Evolutionary conservation across 2,329 filamentous ascomycete genomes (phyloP), one percentile per base, ranked within the genome.

Genomic region (Colletotrichum melonis): DNA sequence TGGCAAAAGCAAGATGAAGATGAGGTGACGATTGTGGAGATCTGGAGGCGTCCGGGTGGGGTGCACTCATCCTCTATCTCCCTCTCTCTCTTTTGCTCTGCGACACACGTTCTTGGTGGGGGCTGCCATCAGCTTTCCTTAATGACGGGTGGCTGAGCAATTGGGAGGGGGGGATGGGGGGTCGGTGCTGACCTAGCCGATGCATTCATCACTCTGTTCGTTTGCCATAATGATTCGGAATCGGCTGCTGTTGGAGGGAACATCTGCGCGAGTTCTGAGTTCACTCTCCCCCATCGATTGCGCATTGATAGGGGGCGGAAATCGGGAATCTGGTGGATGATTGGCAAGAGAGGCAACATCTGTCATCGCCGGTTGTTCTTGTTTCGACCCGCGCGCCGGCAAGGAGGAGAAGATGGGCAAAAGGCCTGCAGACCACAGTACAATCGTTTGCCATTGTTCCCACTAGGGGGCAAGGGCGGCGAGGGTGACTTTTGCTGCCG

Each of bases 1-100:
- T 69, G 65, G 69, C 69, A 69, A 72, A 49, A 69, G 69, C 69
- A 63, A 69, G 59, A 73, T 69, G 70, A 73, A 73, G 70, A 73
- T 60, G 70, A 73, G 70, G 70, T 69, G 70, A 73, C 70, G 66
- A 73, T 64, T 69, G 66, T 60, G 65, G 66, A 69, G 66, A 73
- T 73, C 59, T 73, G 54, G 70, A 69, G 70, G 66, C 70, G 59
- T 69, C 24, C n/a, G 24, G 64, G 64, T 58, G 69, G 69, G 69
- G 69, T 72, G 57, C 38, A 30, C n/a, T 16, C 62, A n/a, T 49
- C 49, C 26, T 22, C 28, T 28, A 9, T 35, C 42, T 28, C 19
- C 32, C 42, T 63, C 28, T 63, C 7, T 19, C 42, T 30, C 55
- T 49, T 49, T 49, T 68, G 56, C 58, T 63, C 28, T 46, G 24